phyloP scores from a whole-genome alignment of 2,329 filamentous ascomycete genomes.

The Sclerotinia minor region DNA sequence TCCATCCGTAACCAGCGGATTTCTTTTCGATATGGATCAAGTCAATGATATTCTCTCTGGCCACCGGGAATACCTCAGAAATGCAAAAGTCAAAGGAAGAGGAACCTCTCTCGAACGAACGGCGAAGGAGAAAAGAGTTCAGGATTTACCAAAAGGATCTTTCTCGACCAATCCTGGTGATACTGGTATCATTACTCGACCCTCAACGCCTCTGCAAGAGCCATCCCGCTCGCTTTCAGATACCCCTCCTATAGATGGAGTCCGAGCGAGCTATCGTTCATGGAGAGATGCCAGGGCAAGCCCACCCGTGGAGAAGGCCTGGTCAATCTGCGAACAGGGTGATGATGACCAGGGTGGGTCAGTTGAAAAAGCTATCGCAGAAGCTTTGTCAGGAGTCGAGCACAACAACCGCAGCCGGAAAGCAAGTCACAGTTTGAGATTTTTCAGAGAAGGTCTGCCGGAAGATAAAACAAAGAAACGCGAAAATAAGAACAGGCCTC shows the following conservation, averaged over 20 bases:
- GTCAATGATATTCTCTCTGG: constrained; percentile 43
- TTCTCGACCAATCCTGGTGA: constrained; percentile 42
- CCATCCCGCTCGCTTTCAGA: constrained; percentile 31
- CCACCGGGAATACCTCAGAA: constrained; percentile 42
- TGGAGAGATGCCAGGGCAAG: constrained; percentile 39
- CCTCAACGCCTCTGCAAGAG: constrained; percentile 31
- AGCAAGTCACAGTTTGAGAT: constrained; percentile 64
- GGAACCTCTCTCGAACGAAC: constrained; percentile 49
- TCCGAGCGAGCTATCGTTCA: constrained; percentile 40
- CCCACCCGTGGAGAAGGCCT: constrained; percentile 54
- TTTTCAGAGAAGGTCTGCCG: constrained; percentile 66
- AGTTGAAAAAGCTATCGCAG: constrained; percentile 65
- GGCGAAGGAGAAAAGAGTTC: constrained; percentile 45
- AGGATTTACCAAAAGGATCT: constrained; percentile 39
- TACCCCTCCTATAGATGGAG: constrained; percentile 39
- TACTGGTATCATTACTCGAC: constrained; percentile 40
- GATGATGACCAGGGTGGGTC: constrained; percentile 57
- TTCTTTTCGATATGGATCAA: constrained; percentile 41
- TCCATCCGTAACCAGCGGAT: constrained; percentile 26
- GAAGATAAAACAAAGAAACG: constrained; percentile 58
- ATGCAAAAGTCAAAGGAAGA: constrained; percentile 35
- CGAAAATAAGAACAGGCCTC: constrained; percentile 45
- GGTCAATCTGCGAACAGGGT: constrained; percentile 61
- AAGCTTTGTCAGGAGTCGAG: constrained; percentile 61
- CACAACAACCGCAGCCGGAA: constrained; percentile 65